phyloP scores from a whole-genome alignment of 164 flowering plant genomes.

The Vitis vinifera region DNA sequence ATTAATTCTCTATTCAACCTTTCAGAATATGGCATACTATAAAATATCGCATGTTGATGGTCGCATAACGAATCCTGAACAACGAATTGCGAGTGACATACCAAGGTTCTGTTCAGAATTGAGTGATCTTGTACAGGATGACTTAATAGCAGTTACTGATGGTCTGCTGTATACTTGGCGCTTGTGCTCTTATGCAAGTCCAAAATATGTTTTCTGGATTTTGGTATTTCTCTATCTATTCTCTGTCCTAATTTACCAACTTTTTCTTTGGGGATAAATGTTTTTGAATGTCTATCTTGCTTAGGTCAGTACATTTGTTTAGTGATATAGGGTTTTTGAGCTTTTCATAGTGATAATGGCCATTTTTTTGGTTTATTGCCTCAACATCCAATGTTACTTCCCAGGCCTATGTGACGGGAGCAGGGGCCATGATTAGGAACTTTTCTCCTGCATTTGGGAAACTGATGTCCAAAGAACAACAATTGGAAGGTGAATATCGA shows the following conservation, averaged over 20 bases:
- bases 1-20: conserved; percentile 19
- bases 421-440: conserved; percentile 75
- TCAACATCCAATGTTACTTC: conserved; percentile 14
- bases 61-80: conserved; percentile 90
- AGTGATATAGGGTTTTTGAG: not conserved
- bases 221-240: conserved; percentile 51
- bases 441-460: conserved; percentile 97
- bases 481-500: conserved; percentile 95
- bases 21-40: conserved; percentile 97
- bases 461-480: conserved; percentile 92
- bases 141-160: conserved; percentile 85
- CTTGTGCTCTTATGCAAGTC: conserved; percentile 97
- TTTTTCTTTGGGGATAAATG: not conserved
- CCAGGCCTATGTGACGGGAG: conserved; percentile 92
- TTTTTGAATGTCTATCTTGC: not conserved
- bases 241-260: not conserved
- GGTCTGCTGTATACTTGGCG: conserved; percentile 98
- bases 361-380: conserved; percentile 6
- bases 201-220: conserved; percentile 94
- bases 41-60: conserved; percentile 99
- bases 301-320: not conserved
- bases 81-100: conserved; percentile 94
- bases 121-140: conserved; percentile 97
- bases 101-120: conserved; percentile 93
- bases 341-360: not conserved